phyloP scores from a whole-genome alignment of 2,329 filamentous ascomycete species.

The Stagonosporopsis vannaccii region DNA sequence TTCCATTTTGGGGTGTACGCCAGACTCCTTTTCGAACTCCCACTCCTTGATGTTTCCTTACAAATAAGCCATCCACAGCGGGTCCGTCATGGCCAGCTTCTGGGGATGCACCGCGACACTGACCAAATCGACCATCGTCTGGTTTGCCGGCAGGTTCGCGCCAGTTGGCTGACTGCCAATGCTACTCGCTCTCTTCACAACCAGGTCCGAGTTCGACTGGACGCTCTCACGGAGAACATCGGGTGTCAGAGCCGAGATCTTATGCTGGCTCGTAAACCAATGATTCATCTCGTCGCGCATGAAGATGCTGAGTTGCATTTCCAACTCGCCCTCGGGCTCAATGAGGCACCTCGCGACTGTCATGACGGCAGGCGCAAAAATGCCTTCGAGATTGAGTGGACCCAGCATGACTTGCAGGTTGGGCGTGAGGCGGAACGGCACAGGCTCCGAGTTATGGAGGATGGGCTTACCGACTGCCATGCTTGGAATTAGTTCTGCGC shows the following conservation, averaged over 20 bases:
- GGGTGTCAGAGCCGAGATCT: constrained; percentile 60
- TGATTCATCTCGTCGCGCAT: constrained; percentile 98
- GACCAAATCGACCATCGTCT: constrained; percentile 94
- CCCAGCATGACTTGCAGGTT: constrained; percentile 97
- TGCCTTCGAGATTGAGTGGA: constrained; percentile 91
- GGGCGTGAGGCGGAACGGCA: constrained; percentile 95
- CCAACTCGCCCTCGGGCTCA: constrained; percentile 82
- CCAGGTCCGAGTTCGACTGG: constrained; percentile 84
- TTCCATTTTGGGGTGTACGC: neutral
- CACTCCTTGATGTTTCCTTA: constrained; percentile 51
- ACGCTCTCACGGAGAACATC: constrained; percentile 79
- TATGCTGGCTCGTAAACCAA: constrained; percentile 87
- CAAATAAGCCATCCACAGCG: constrained; percentile 97
- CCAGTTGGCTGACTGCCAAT: constrained; percentile 79
- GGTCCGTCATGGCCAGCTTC: constrained; percentile 86
- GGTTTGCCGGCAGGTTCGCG: constrained; percentile 84
- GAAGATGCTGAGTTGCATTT: constrained; percentile 92
- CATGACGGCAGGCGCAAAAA: constrained; percentile 95
- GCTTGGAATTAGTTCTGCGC: constrained; percentile 88
- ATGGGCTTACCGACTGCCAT: constrained; percentile 85
- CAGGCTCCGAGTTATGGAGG: constrained; percentile 94
- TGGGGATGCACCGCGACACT: constrained; percentile 92
- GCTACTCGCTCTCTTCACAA: constrained; percentile 88
- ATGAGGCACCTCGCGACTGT: constrained; percentile 93
- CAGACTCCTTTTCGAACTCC: neutral